Evolutionary conservation across 1,284 basidiomycete species (phyloP).

Genomic region (Ustilago shanxiensis): DNA sequence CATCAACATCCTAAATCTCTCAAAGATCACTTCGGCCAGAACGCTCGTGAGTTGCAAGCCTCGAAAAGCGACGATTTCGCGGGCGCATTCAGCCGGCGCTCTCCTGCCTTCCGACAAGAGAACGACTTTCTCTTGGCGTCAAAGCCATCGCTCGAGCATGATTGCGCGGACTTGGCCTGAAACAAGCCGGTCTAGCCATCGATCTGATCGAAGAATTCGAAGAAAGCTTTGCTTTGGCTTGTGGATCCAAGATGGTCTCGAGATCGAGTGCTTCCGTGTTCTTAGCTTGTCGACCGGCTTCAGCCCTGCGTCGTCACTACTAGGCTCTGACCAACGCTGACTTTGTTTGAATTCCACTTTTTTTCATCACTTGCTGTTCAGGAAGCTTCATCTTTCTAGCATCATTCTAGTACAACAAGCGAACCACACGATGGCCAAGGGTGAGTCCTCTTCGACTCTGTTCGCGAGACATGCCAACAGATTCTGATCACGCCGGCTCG

Average conservation of each 20-base stretch:
- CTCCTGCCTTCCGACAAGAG: not conserved
- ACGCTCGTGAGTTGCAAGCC: not conserved
- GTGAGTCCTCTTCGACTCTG: constrained; percentile 4
- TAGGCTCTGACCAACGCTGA: not conserved
- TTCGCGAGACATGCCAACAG: not conserved
- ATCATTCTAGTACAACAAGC: not conserved
- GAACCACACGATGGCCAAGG: constrained; percentile 45
- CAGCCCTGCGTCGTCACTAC: not conserved
- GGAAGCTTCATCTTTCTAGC: not conserved
- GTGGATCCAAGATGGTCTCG: not conserved
- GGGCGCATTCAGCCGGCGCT: not conserved
- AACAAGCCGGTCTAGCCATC: too few relatives aligned
- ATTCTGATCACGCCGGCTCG: not conserved
- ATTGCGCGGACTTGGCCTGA: too few relatives aligned
- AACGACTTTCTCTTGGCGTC: not conserved
- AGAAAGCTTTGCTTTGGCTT: not conserved
- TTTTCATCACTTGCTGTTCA: not conserved
- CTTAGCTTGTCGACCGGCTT: not conserved
- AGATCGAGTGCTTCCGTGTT: not conserved
- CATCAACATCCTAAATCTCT: not conserved
- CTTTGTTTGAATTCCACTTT: not conserved
- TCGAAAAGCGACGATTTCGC: not conserved
- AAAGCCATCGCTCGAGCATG: too few relatives aligned
- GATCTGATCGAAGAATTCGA: not conserved
- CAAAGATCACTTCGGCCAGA: not conserved